Evolutionary conservation across 2,329 filamentous ascomycete species (phyloP), one percentile per base, ranked within the genome.

Genomic region (Microcyclosporella mali): DNA sequence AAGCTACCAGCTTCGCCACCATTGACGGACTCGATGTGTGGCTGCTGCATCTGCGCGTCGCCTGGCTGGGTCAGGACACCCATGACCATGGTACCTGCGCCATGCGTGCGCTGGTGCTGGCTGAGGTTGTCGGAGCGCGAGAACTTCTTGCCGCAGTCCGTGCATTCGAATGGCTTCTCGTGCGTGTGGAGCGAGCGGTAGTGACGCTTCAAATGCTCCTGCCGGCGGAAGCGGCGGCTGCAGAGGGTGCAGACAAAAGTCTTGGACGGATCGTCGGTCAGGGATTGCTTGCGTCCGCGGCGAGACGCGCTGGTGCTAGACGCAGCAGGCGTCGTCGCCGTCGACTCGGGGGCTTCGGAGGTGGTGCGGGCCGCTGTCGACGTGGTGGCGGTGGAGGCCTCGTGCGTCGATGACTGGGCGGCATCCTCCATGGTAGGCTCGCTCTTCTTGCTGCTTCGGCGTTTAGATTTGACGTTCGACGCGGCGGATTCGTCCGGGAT

Each of bases 101-200:
- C 88, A 62, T 98, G 92, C 3, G 92, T 98, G 51, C 92, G 82
- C 52, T 92, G 84, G 65, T 98, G 92, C 70, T 98, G 92, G 17
- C 88, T 86, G 12, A 98, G 79, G 74, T 98, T 98, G 71, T 98
- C 92, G 57, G 87, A 94, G 59, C 92, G 84, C 15, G 90, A 97
- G 72, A 97, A 98, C 75, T 94, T 95, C 84, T 98, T 98, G 58
- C 92, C 90, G 62, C 92, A 98, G 71, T 98, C 90, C 54, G 82
- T 79, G 75, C 92, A 98, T 71, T 94, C 88, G 60, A 97, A 98
- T 4, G 92, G 92, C 81, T 97, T 98, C 66, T 97, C 92, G 63
- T 94, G 84, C 1, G 92, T 98, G 75, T 98, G 92, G 36, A 98
- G 87, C 45, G 92, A 97, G 57, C 92, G 84, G 75, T 95, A 95